phyloP scores from a whole-genome alignment of 108 stramenopile genomes.

The Nannochloropsis salina region DNA sequence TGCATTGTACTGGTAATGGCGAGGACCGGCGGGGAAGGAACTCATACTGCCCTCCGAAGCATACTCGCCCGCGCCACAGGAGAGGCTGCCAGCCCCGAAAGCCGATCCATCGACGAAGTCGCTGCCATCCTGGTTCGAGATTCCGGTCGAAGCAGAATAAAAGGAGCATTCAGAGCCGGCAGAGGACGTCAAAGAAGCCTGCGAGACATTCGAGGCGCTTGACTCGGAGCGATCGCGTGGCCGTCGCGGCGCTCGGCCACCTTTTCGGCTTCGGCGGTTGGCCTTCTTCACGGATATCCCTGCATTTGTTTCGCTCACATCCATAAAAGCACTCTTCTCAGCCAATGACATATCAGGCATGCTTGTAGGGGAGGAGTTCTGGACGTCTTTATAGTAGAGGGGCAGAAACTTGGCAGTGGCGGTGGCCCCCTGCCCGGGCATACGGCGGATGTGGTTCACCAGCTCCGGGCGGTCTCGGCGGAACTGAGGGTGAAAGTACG shows the following conservation, averaged over 20 bases:
- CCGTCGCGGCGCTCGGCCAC: not conserved
- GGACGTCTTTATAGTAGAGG: not conserved
- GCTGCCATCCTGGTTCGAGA: too few relatives aligned
- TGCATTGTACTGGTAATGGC: too few relatives aligned
- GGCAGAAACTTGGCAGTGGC: constrained; percentile 17
- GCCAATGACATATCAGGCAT: too few relatives aligned
- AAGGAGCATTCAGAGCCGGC: not conserved
- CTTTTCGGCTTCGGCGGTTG: too few relatives aligned
- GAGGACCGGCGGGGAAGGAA: too few relatives aligned
- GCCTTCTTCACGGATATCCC: too few relatives aligned
- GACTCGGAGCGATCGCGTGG: not conserved
- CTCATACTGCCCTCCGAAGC: too few relatives aligned
- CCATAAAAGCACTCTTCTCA: too few relatives aligned
- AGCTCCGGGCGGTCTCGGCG: constrained; percentile 77
- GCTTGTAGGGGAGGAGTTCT: not conserved
- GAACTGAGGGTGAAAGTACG: constrained; percentile 84
- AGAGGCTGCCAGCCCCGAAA: too few relatives aligned
- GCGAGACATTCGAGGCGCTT: constrained; percentile 1
- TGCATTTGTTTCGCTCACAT: too few relatives aligned
- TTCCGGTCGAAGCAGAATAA: not conserved
- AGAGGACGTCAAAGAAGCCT: not conserved
- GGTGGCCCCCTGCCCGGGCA: not conserved
- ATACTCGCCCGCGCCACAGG: too few relatives aligned
- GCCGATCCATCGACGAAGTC: too few relatives aligned
- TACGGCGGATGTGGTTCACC: constrained; percentile 26